A percentile compares a stretch with the other conserved stretches of the same genome.
These are phyloP conservation scores for Russula abietina DNA, from an alignment of 768 basidiomycete species.

Conservation along the genomic window DNA sequence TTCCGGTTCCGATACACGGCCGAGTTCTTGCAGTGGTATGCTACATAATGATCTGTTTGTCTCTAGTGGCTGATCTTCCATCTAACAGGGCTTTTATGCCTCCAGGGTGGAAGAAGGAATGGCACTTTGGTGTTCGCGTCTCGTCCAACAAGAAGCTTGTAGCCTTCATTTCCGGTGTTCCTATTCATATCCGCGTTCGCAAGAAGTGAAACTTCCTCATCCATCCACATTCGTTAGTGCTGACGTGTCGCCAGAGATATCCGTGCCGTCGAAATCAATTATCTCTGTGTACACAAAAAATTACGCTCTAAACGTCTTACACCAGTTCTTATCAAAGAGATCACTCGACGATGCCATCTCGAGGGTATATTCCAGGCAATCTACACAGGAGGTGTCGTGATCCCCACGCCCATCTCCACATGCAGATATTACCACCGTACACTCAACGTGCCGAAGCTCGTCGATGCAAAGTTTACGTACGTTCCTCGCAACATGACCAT, in stretches of 20 bases:
- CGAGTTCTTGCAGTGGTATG: slow-evolving; percentile 87
- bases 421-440: slow-evolving; percentile 93
- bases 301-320: slow-evolving; percentile 90
- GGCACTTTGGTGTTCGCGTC: slow-evolving; percentile 95
- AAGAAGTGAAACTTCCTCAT: slow-evolving; percentile 51
- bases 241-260: slow-evolving; percentile 46
- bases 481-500: slow-evolving; percentile 84
- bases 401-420: slow-evolving; percentile 89
- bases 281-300: slow-evolving; percentile 96
- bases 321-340: slow-evolving; percentile 95
- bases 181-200: slow-evolving; percentile 79
- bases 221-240: neutral
- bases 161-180: slow-evolving; percentile 93
- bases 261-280: slow-evolving; percentile 87
- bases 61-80: neutral
- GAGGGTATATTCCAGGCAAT: slow-evolving; percentile 93
- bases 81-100: slow-evolving; percentile 82
- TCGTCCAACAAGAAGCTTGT: slow-evolving; percentile 88
- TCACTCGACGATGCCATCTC: slow-evolving; percentile 87
- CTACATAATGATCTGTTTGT: neutral
- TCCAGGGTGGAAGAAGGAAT: slow-evolving; percentile 87
- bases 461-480: slow-evolving; percentile 84
- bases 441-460: slow-evolving; percentile 85
- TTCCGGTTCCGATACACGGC: slow-evolving; percentile 96
- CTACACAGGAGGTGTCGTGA: slow-evolving; percentile 88